Conservation (phyloP, 176 grass and related monocot species). For the Juncus inflexus region DNA sequence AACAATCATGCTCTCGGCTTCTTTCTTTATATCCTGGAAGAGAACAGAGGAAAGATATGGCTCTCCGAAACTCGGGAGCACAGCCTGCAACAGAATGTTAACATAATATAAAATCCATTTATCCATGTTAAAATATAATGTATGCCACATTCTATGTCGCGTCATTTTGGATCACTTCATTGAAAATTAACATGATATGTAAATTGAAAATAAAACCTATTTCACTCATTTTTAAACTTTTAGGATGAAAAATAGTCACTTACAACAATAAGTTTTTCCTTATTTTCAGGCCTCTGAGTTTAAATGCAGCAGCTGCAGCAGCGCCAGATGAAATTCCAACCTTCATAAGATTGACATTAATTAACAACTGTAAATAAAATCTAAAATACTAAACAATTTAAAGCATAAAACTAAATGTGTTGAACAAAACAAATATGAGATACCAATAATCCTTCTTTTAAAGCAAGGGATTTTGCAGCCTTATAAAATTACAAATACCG, state of each 20-base stretch:
- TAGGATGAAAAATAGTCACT: conserved; percentile 19
- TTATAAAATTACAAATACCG: conserved; percentile 26
- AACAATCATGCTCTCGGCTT: conserved; percentile 56
- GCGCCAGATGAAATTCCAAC: conserved; percentile 81
- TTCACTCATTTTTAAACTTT: neutral
- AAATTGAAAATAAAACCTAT: too few relatives aligned
- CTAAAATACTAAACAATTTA: neutral
- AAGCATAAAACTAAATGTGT: neutral
- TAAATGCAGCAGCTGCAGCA: conserved; percentile 51
- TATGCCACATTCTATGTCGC: too few relatives aligned
- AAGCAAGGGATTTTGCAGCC: conserved; percentile 52
- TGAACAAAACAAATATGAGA: neutral
- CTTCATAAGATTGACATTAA: conserved; percentile 21
- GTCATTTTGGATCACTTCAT: too few relatives aligned
- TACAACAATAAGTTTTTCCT: conserved; percentile 71
- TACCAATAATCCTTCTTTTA: conserved; percentile 80
- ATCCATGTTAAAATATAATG: too few relatives aligned
- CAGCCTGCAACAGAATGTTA: conserved; percentile 21
- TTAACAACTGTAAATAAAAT: neutral
- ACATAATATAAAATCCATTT: too few relatives aligned
- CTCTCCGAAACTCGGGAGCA: conserved; percentile 62
- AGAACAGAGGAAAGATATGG: conserved; percentile 58
- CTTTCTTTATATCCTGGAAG: conserved; percentile 58
- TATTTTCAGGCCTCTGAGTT: conserved; percentile 59
- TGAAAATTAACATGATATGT: neutral